Conservation (phyloP, 1,139 yeast species). For the Candida sanyaensis region DNA sequence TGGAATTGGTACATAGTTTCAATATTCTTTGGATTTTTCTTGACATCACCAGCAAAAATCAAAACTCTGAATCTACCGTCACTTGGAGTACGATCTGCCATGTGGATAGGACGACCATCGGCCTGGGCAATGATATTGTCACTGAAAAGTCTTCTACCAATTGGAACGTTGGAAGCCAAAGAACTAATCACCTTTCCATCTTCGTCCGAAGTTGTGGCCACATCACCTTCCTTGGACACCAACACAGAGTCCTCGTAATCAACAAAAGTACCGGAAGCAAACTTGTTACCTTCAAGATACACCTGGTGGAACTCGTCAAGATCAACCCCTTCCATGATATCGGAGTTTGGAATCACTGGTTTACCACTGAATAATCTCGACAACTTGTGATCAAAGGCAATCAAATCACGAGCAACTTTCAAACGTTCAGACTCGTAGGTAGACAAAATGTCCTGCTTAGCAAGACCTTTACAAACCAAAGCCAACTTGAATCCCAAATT, state of each 20-base stretch:
- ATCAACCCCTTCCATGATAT: slow-evolving; percentile 21
- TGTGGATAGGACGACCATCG: slow-evolving; percentile 25
- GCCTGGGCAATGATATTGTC: slow-evolving; percentile 24
- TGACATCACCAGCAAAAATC: slow-evolving; percentile 26
- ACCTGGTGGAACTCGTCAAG: slow-evolving; percentile 26
- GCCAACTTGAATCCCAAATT: slow-evolving; percentile 38
- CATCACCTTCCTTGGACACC: slow-evolving; percentile 7
- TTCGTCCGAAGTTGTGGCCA: slow-evolving; percentile 4
- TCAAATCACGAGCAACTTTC: slow-evolving; percentile 31
- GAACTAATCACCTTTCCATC: slow-evolving; percentile 7
- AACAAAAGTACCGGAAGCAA: slow-evolving; percentile 32
- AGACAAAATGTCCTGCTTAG: slow-evolving; percentile 19
- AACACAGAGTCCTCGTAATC: slow-evolving; percentile 23
- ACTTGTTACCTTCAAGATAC: slow-evolving; percentile 27
- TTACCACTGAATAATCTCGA: slow-evolving; percentile 32
- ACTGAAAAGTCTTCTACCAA: slow-evolving; percentile 28
- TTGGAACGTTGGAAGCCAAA: slow-evolving; percentile 24
- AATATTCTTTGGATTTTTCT: slow-evolving; percentile 13
- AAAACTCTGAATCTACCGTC: slow-evolving; percentile 29
- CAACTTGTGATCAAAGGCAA: slow-evolving; percentile 30
- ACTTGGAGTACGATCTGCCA: slow-evolving; percentile 23
- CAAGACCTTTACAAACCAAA: slow-evolving; percentile 26
- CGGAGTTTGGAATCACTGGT: slow-evolving; percentile 20
- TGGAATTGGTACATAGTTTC: slow-evolving; percentile 17
- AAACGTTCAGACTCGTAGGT: slow-evolving; percentile 32